phyloP scores from a whole-genome alignment of 371 early-diverging fungal species.

The Mycotypha africana region DNA sequence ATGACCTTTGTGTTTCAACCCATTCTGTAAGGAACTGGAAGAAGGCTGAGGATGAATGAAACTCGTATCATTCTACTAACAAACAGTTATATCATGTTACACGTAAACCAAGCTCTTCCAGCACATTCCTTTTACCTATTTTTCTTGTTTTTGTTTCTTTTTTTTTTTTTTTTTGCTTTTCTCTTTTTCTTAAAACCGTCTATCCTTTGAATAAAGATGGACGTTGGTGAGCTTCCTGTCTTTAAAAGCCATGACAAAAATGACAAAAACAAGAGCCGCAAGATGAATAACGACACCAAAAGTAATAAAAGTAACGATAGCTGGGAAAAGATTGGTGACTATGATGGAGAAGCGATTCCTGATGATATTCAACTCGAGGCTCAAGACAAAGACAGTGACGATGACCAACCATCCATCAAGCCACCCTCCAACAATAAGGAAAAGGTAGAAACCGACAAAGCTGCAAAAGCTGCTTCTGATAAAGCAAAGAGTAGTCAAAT shows the following conservation, averaged over 20 bases:
- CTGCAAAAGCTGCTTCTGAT: conserved; percentile 10
- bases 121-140: too few relatives aligned
- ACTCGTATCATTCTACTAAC: too few relatives aligned
- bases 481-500: conserved; percentile 4
- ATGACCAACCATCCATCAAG: background rate
- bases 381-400: conserved; percentile 4
- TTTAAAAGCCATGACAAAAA: background rate
- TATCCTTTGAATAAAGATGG: too few relatives aligned
- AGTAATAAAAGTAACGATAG: too few relatives aligned
- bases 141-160: conserved; percentile 4
- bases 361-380: background rate
- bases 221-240: conserved; percentile 14
- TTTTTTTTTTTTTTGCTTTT: background rate
- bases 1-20: too few relatives aligned
- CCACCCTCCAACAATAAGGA: background rate
- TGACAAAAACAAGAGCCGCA: background rate
- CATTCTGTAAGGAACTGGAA: too few relatives aligned
- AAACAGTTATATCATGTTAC: too few relatives aligned
- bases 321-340: conserved; percentile 20
- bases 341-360: conserved; percentile 3
- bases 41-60: too few relatives aligned
- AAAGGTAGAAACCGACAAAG: conserved; percentile 6
- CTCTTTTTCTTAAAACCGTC: too few relatives aligned
- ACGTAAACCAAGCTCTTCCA: too few relatives aligned
- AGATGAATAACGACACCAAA: too few relatives aligned